Conservation (phyloP, 2,329 filamentous ascomycete species). For the Plectosphaerella plurivora region DNA sequence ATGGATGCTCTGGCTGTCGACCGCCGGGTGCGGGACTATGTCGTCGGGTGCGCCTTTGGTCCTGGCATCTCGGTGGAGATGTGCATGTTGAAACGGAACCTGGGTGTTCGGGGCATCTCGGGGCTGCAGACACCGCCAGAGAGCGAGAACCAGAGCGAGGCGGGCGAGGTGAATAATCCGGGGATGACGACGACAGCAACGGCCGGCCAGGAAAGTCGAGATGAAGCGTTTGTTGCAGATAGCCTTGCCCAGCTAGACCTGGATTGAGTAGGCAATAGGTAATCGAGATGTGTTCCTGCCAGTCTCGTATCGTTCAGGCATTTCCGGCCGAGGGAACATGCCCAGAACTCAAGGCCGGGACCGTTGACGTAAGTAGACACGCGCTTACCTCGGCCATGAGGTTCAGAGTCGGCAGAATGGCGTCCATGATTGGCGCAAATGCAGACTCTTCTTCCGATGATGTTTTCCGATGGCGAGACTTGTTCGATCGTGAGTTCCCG, state of each 20-base stretch:
- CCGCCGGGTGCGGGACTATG: slow-evolving; percentile 46
- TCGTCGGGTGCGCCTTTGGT: slow-evolving; percentile 66
- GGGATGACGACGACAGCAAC: background rate
- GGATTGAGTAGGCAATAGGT: slow-evolving; percentile 8
- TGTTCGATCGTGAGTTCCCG: background rate
- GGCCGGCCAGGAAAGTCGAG: slow-evolving; percentile 2
- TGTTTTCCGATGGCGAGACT: background rate
- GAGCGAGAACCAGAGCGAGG: slow-evolving; percentile 39
- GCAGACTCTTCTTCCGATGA: background rate
- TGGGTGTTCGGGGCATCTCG: slow-evolving; percentile 19
- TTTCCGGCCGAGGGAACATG: too few species aligned
- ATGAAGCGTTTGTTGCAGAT: slow-evolving; percentile 13
- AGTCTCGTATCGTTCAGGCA: too few species aligned
- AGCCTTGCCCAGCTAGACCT: slow-evolving; percentile 16
- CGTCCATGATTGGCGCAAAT: background rate
- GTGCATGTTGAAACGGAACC: slow-evolving; percentile 56
- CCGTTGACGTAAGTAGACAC: too few species aligned
- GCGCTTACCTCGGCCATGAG: too few species aligned
- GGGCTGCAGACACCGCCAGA: slow-evolving; percentile 49
- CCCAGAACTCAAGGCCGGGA: too few species aligned
- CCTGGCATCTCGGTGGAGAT: slow-evolving; percentile 66
- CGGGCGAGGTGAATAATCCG: slow-evolving; percentile 21
- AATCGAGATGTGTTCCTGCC: background rate
- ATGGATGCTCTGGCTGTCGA: slow-evolving; percentile 53
- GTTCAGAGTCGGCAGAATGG: background rate